phyloP scores from a whole-genome alignment of 2,329 filamentous ascomycete genomes.

The Fusarium austroafricanum region DNA sequence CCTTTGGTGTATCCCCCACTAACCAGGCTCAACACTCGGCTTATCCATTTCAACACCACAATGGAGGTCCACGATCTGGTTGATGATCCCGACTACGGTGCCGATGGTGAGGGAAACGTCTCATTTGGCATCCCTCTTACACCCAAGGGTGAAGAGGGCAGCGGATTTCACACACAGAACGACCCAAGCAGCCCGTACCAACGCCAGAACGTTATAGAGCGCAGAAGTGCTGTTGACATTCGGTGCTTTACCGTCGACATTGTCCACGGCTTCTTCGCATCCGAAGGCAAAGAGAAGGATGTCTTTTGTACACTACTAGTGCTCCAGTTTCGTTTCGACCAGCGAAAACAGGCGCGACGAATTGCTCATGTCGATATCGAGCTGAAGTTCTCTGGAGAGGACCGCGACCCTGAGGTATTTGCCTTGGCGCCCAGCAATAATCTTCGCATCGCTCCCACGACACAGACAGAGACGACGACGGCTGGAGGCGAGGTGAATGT shows the following conservation, averaged over 20 bases:
- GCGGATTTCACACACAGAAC: conserved; percentile 24
- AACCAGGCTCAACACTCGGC: no score
- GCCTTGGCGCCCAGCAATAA: conserved; percentile 11
- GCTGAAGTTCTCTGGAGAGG: neutral
- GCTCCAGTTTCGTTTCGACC: conserved; percentile 10
- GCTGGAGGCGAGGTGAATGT: neutral
- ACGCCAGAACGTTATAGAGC: conserved; percentile 15
- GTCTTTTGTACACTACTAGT: conserved; percentile 9
- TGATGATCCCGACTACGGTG: neutral
- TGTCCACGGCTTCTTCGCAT: conserved; percentile 13
- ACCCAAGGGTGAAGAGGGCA: neutral
- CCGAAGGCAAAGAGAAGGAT: conserved; percentile 5
- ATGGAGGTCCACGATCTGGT: neutral
- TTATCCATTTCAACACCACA: neutral
- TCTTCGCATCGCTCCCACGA: conserved; percentile 1
- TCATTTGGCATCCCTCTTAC: neutral
- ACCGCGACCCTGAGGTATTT: neutral
- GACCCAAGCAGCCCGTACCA: conserved; percentile 23
- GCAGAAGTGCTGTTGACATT: conserved; percentile 13
- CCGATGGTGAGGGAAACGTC: neutral
- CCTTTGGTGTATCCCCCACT: no score
- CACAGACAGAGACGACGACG: neutral
- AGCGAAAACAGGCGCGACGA: neutral
- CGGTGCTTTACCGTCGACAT: conserved; percentile 10
- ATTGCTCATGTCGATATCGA: conserved; percentile 13